Evolutionary conservation across 202 grass and related monocot genomes (phyloP).

Genomic region (Musa balbisiana): DNA sequence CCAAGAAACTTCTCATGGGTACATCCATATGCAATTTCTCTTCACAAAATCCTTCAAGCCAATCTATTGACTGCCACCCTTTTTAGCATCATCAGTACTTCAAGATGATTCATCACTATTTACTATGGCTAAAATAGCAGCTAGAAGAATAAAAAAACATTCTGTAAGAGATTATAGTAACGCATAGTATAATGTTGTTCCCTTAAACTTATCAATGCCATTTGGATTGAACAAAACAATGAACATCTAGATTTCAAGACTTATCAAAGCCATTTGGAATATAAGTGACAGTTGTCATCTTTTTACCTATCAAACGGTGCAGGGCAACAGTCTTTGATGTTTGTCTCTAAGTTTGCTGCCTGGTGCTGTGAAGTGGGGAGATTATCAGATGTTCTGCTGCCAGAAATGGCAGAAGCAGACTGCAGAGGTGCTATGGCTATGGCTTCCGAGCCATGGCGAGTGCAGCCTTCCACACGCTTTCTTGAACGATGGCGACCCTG

Average conservation of each 20-base stretch:
- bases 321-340: conserved; percentile 26
- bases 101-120: too few relatives aligned
- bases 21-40: too few relatives aligned
- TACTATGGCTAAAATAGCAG: neutral
- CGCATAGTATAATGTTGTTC: neutral
- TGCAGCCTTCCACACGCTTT: conserved; percentile 99
- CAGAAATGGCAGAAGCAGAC: conserved; percentile 28
- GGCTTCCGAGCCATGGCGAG: conserved; percentile 74
- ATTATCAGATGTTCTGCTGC: conserved; percentile 24
- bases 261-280: neutral
- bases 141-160: neutral
- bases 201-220: neutral
- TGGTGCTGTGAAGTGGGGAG: conserved; percentile 39
- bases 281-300: neutral
- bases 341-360: conserved; percentile 29
- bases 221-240: neutral
- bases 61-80: too few relatives aligned
- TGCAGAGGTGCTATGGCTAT: conserved; percentile 34
- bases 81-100: too few relatives aligned
- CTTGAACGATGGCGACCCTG: conserved; percentile 99
- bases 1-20: too few relatives aligned
- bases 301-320: conserved; percentile 57
- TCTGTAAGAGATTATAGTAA: neutral
- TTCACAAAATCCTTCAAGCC: too few relatives aligned
- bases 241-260: too few relatives aligned